These are phyloP conservation scores for Buddleja alternifolia DNA, from an alignment of 257 asterid species.

Conservation along the genomic window DNA sequence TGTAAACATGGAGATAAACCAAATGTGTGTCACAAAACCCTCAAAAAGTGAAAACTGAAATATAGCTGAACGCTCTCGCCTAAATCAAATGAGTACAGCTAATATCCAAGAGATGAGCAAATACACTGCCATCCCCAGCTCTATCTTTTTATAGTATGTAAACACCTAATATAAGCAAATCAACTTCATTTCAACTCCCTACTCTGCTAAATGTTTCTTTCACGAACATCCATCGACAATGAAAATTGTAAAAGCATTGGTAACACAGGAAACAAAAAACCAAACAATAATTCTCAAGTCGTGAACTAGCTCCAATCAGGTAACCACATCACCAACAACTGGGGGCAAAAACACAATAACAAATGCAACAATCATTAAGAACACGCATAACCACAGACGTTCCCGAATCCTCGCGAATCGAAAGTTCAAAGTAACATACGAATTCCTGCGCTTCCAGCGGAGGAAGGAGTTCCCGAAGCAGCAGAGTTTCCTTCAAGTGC, in stretches of 20 bases:
- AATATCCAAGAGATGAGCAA: slow-evolving; percentile 3
- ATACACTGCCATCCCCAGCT: neutral
- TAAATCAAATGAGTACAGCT: neutral
- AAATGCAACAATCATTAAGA: neutral
- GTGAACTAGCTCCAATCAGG: slow-evolving; percentile 11
- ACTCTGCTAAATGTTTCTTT: neutral
- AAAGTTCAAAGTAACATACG: slow-evolving; percentile 51
- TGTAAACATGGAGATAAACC: slow-evolving; percentile 19
- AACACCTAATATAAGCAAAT: slow-evolving; percentile 15
- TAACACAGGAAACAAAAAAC: slow-evolving; percentile 6
- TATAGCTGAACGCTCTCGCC: slow-evolving; percentile 16
- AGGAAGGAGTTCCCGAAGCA: slow-evolving; percentile 86
- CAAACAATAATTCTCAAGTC: slow-evolving; percentile 3
- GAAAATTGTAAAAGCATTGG: neutral
- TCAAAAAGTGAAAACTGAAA: slow-evolving; percentile 11
- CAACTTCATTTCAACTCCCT: neutral
- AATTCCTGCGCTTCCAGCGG: slow-evolving; percentile 99
- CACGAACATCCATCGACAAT: neutral
- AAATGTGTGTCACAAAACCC: neutral
- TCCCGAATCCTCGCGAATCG: slow-evolving; percentile 12
- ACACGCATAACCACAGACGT: slow-evolving; percentile 11
- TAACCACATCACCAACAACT: slow-evolving; percentile 15
- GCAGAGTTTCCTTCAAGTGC: slow-evolving; percentile 97
- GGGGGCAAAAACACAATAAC: neutral
- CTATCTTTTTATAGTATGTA: slow-evolving; percentile 4